phyloP scores from a whole-genome alignment of 2,329 filamentous ascomycete genomes.

The Aspergillus costaricaensis region DNA sequence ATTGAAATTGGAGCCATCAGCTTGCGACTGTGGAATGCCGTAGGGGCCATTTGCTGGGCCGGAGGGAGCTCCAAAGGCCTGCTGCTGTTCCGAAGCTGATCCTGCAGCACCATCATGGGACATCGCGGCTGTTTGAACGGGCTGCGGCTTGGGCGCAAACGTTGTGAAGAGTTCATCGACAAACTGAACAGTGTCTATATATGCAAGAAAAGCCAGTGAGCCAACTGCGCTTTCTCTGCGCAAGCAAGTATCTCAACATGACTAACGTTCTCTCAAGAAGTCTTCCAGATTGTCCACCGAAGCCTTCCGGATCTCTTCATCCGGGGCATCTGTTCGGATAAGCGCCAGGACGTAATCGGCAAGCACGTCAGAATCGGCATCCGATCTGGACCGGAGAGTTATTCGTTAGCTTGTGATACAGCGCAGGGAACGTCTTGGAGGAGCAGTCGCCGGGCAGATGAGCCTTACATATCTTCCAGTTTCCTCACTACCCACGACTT shows the following conservation, averaged over 20 bases:
- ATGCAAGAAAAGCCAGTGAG: constrained; percentile 15
- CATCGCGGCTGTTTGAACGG: constrained; percentile 28
- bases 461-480: constrained; percentile 58
- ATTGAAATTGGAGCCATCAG: constrained; percentile 34
- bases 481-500: constrained; percentile 62
- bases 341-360: constrained; percentile 64
- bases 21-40: constrained; percentile 23
- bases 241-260: background rate
- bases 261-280: constrained; percentile 57
- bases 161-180: constrained; percentile 59
- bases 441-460: background rate
- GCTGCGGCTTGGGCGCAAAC: constrained; percentile 49
- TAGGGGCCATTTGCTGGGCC: constrained; percentile 25
- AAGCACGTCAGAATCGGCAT: constrained; percentile 62
- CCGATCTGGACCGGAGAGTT: constrained; percentile 48
- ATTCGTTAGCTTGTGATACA: background rate
- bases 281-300: constrained; percentile 60
- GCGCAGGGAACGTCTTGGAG: too few relatives aligned
- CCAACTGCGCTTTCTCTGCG: background rate
- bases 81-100: constrained; percentile 21
- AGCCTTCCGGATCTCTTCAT: constrained; percentile 54
- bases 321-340: constrained; percentile 57
- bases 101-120: constrained; percentile 26
- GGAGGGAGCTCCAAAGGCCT: constrained; percentile 26
- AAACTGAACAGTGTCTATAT: constrained; percentile 53